These are phyloP conservation scores for Dalechampia spathulata DNA, from an alignment of 441 rosid genomes.

Conservation along the genomic window DNA sequence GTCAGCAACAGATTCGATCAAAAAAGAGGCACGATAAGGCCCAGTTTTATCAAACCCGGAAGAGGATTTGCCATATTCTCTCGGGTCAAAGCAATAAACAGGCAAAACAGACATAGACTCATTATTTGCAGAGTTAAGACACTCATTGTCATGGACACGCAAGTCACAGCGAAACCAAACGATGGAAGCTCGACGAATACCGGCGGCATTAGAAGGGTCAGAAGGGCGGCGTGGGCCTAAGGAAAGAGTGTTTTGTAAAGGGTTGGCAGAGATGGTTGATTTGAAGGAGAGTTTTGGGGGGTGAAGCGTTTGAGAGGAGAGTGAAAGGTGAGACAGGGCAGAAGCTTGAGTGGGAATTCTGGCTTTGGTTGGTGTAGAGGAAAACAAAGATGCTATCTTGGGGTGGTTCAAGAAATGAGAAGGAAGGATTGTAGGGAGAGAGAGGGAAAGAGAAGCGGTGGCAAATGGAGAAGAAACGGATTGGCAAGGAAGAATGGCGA, in stretches of 20 bases:
- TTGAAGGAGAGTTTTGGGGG: conserved; percentile 54
- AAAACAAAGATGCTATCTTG: conserved; percentile 28
- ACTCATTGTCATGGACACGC: conserved; percentile 85
- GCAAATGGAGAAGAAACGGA: conserved; percentile 59
- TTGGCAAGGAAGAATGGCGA: conserved; percentile 24
- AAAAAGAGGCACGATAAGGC: conserved; percentile 66
- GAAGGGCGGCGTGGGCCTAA: conserved; percentile 72
- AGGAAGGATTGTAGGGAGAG: conserved; percentile 39
- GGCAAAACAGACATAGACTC: conserved; percentile 85
- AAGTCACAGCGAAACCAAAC: conserved; percentile 96
- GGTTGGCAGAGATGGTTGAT: conserved; percentile 67
- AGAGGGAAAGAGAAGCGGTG: conserved; percentile 43
- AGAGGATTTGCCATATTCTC: conserved; percentile 87
- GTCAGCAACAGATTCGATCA: conserved; percentile 79
- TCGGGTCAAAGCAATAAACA: conserved; percentile 89
- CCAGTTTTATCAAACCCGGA: conserved; percentile 93
- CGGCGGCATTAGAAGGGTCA: conserved; percentile 78
- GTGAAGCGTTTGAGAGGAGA: conserved; percentile 23
- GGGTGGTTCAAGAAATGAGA: conserved; percentile 41
- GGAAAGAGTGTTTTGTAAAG: conserved; percentile 65
- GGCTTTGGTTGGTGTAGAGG: conserved; percentile 40
- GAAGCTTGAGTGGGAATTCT: conserved; percentile 67
- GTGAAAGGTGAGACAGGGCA: conserved; percentile 47
- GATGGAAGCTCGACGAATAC: conserved; percentile 70
- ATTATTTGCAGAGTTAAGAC: conserved; percentile 65